Evolutionary conservation across 2,329 filamentous ascomycete genomes (phyloP).

Genomic region (Neopestalotiopsis sp.): DNA sequence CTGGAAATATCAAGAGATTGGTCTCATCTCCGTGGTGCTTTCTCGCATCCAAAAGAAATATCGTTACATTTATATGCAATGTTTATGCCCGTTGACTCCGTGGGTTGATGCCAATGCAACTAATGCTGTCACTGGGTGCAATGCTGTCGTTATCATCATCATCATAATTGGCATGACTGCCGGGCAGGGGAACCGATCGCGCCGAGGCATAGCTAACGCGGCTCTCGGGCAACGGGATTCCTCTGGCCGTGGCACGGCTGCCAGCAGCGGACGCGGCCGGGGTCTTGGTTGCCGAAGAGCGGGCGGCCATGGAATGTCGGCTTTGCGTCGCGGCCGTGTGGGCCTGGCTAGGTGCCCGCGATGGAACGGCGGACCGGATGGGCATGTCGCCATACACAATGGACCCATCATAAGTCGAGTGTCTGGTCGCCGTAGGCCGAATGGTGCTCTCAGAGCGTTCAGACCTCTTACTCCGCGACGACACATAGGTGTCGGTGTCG

Average conservation of each 20-base stretch:
- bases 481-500: slow-evolving; percentile 51
- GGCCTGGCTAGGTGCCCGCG: slow-evolving; percentile 22
- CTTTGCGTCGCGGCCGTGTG: slow-evolving; percentile 22
- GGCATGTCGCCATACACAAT: slow-evolving; percentile 39
- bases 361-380: slow-evolving; percentile 22
- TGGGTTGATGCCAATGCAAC: slow-evolving; percentile 57
- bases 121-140: slow-evolving; percentile 66
- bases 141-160: slow-evolving; percentile 59
- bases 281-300: slow-evolving; percentile 11
- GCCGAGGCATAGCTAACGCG: slow-evolving; percentile 8
- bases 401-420: slow-evolving; percentile 4
- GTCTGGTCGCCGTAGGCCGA: slow-evolving; percentile 24
- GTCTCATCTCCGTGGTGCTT: background rate
- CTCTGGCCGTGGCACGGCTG: slow-evolving; percentile 12
- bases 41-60: background rate
- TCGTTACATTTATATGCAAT: background rate
- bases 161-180: slow-evolving; percentile 38
- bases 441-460: slow-evolving; percentile 36
- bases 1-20: background rate
- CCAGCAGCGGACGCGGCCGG: slow-evolving; percentile 23
- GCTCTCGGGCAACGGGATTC: slow-evolving; percentile 13
- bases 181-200: slow-evolving; percentile 8
- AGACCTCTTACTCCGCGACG: slow-evolving; percentile 39
- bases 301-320: slow-evolving; percentile 20
- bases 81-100: slow-evolving; percentile 12